Percentiles rank a stretch among this genome's conserved stretches.
Conservation (phyloP, 208 protist species). For the Trichomonas tenax region DNA sequence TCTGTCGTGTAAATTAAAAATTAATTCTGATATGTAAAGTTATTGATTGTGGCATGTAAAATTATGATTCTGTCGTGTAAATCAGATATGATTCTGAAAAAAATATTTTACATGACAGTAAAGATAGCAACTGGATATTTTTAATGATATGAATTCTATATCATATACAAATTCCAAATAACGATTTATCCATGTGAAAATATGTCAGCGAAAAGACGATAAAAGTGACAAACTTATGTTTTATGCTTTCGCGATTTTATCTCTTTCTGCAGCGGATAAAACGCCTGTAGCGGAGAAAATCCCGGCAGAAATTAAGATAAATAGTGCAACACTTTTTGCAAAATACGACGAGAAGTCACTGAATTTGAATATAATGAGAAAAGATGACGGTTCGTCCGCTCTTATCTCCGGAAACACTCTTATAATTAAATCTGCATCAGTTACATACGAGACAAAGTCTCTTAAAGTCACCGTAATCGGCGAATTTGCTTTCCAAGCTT, state of each 20-base stretch:
- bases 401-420: neutral
- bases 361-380: neutral
- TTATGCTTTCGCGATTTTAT: neutral
- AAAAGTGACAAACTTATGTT: neutral
- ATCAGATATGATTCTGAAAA: too few species aligned
- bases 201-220: neutral
- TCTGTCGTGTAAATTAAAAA: too few species aligned
- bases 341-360: neutral
- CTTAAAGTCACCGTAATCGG: neutral
- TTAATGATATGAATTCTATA: too few species aligned
- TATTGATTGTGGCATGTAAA: too few species aligned
- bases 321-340: neutral
- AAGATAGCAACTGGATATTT: too few species aligned
- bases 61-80: too few species aligned
- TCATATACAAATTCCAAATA: too few species aligned
- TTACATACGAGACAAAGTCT: neutral
- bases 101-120: too few species aligned
- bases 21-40: too few species aligned
- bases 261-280: neutral
- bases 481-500: neutral
- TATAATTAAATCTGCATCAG: neutral
- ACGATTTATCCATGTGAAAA: too few species aligned
- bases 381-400: neutral
- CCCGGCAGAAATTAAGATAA: neutral
- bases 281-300: neutral